phyloP scores from a whole-genome alignment of 2,329 filamentous ascomycete species.

The Paecilomyces sp. region DNA sequence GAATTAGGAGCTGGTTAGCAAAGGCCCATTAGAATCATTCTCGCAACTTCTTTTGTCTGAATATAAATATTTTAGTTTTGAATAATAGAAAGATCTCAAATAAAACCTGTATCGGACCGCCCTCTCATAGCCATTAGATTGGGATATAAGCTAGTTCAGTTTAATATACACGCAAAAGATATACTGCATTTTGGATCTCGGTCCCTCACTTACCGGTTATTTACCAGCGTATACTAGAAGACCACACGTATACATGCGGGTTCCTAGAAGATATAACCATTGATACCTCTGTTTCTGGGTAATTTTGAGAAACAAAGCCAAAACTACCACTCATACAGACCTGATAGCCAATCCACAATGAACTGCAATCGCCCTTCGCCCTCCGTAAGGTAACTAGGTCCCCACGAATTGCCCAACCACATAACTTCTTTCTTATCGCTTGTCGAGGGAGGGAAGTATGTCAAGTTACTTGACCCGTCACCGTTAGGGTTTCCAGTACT shows the following conservation, averaged over 20 bases:
- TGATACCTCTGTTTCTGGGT: neutral
- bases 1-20: neutral
- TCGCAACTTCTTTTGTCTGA: neutral
- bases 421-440: conserved; percentile 5
- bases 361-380: neutral
- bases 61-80: neutral
- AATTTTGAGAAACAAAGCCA: neutral
- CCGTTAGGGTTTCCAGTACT: conserved; percentile 24
- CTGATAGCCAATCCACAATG: neutral
- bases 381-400: neutral
- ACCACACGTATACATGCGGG: too few relatives aligned
- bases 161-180: too few relatives aligned
- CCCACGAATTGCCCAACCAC: conserved; percentile 10
- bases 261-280: too few relatives aligned
- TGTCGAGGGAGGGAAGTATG: conserved; percentile 29
- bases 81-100: too few relatives aligned
- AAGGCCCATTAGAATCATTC: neutral
- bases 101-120: too few relatives aligned
- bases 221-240: too few relatives aligned
- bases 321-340: neutral
- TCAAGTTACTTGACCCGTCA: conserved; percentile 18
- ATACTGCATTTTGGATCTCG: too few relatives aligned
- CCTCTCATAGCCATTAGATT: too few relatives aligned
- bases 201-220: too few relatives aligned
- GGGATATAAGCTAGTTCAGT: too few relatives aligned